phyloP scores from a whole-genome alignment of 495 filamentous ascomycete genomes.

The Acidomyces sp. region DNA sequence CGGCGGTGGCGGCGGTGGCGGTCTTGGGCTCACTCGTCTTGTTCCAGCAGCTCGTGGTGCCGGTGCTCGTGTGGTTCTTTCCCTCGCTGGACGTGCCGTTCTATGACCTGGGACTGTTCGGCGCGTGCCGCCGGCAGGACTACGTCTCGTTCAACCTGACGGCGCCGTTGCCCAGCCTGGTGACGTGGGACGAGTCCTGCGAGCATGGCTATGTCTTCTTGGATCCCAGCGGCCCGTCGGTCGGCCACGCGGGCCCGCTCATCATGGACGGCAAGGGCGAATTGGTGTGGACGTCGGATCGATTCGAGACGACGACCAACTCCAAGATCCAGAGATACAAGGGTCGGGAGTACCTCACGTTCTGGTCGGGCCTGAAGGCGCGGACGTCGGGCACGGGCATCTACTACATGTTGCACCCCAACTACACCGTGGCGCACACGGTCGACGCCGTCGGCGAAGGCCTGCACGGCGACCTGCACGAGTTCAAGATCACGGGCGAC shows the following conservation, averaged over 20 bases:
- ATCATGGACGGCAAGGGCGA: conserved; percentile 7
- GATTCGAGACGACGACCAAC: neutral
- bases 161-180: conserved; percentile 1
- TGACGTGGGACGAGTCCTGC: conserved; percentile 12
- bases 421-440: conserved; percentile 14
- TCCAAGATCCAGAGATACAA: conserved; percentile 10
- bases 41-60: conserved; percentile 8
- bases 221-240: conserved; percentile 8
- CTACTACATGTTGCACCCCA: conserved; percentile 31
- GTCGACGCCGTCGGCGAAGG: conserved; percentile 14
- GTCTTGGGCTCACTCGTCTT: neutral
- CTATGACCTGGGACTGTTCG: conserved; percentile 15
- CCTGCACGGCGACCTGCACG: conserved; percentile 15
- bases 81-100: conserved; percentile 7
- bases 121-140: conserved; percentile 6
- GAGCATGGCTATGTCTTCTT: conserved; percentile 13
- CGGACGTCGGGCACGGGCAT: conserved; percentile 32
- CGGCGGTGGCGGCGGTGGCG: neutral
- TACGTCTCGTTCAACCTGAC: conserved; percentile 13
- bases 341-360: conserved; percentile 28
- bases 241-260: conserved; percentile 8
- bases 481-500: conserved; percentile 19
- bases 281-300: conserved; percentile 3
- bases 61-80: conserved; percentile 7
- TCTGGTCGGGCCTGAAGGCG: conserved; percentile 37